Evolutionary conservation across 1,284 basidiomycete species (phyloP).

Genomic region (Sporisorium scitamineum): DNA sequence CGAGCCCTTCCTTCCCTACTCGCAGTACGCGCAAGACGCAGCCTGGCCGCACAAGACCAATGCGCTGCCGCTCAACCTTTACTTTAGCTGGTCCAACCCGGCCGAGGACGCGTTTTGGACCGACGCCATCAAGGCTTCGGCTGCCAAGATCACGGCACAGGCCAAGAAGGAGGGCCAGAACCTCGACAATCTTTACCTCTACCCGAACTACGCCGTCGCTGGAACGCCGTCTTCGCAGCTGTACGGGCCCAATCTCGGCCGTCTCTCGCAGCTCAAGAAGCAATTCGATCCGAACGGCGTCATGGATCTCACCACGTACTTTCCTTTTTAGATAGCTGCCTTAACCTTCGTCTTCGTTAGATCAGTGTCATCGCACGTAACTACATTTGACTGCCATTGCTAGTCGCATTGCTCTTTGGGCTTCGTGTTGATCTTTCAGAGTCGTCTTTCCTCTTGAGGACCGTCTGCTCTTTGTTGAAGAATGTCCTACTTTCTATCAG

Average conservation of each 20-base stretch:
- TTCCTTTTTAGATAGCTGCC: constrained; percentile 25
- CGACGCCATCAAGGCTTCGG: constrained; percentile 39
- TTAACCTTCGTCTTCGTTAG: neutral
- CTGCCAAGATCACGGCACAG: constrained; percentile 34
- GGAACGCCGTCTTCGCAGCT: constrained; percentile 37
- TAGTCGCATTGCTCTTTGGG: no score
- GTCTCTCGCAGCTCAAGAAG: constrained; percentile 37
- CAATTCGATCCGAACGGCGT: constrained; percentile 52
- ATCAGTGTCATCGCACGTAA: neutral
- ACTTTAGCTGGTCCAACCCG: constrained; percentile 56
- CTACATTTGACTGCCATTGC: neutral
- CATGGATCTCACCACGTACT: constrained; percentile 58
- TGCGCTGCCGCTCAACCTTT: constrained; percentile 58
- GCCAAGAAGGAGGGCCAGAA: constrained; percentile 56
- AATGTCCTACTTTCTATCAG: neutral
- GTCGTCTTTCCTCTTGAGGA: no score
- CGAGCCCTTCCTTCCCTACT: constrained; percentile 57
- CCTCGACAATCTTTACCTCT: constrained; percentile 47
- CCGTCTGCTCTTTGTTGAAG: neutral
- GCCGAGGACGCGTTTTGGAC: constrained; percentile 51
- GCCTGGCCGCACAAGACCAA: constrained; percentile 53
- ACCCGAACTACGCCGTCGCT: constrained; percentile 59
- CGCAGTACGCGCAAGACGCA: constrained; percentile 32
- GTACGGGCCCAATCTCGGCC: constrained; percentile 47
- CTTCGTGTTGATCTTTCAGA: no score